Evolutionary conservation across 768 basidiomycete genomes (phyloP).

Genomic region (Phylloporus arenicola): DNA sequence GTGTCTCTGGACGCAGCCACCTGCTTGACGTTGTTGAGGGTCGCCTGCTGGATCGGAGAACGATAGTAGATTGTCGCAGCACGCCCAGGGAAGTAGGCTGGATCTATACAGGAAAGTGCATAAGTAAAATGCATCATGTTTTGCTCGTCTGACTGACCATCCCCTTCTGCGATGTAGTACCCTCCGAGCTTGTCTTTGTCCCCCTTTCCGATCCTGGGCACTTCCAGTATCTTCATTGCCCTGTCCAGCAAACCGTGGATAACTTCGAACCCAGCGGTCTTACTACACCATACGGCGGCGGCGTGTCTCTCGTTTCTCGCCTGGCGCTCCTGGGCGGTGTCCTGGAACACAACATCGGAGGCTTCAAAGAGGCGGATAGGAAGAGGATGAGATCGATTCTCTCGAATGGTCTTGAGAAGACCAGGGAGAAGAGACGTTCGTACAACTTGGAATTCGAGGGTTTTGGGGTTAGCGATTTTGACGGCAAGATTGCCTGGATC

Average conservation of each 20-base stretch:
- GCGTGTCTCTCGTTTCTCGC: constrained; percentile 85
- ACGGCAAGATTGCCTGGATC: constrained; percentile 82
- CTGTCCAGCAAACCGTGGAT: constrained; percentile 93
- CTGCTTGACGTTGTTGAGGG: constrained; percentile 42
- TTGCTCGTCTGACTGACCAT: constrained; percentile 51
- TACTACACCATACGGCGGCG: constrained; percentile 93
- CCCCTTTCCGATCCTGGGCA: constrained; percentile 64
- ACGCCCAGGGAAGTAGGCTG: constrained; percentile 92
- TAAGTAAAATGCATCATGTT: constrained; percentile 3
- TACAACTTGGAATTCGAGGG: constrained; percentile 96
- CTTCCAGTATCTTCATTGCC: constrained; percentile 92
- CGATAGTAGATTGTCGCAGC: constrained; percentile 92
- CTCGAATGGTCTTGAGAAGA: constrained; percentile 92
- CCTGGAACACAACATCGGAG: constrained; percentile 90
- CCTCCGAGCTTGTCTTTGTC: constrained; percentile 60
- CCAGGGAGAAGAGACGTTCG: constrained; percentile 95
- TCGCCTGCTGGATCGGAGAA: constrained; percentile 29
- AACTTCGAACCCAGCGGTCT: constrained; percentile 94
- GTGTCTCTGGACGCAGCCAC: constrained; percentile 50
- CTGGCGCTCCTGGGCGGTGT: constrained; percentile 68
- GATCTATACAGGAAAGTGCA: constrained; percentile 47
- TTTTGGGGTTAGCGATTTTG: constrained; percentile 95
- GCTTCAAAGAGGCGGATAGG: constrained; percentile 94
- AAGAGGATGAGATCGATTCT: constrained; percentile 89
- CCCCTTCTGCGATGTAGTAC: constrained; percentile 86